Evolutionary conservation across 345 rosid species (phyloP).

Genomic region (Eucalyptus curtisii): DNA sequence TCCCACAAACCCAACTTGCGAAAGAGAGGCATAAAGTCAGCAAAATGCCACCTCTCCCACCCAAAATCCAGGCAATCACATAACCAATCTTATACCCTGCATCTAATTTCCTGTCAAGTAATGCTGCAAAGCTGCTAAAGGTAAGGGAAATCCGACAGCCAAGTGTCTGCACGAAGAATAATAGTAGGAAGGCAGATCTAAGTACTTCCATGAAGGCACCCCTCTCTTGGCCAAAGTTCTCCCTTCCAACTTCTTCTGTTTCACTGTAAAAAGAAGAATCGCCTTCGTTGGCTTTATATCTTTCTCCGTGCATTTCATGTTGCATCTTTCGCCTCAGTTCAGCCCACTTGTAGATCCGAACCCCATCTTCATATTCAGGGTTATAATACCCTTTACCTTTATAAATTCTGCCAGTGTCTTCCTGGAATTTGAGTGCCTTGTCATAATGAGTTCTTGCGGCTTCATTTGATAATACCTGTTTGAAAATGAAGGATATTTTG

Average conservation of each 20-base stretch:
- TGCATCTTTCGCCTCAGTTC: conserved; percentile 41
- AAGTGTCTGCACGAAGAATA: conserved; percentile 41
- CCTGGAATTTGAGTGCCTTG: conserved; percentile 28
- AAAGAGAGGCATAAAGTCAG: conserved; percentile 60
- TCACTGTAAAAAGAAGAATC: conserved; percentile 7
- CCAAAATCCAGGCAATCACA: conserved; percentile 61
- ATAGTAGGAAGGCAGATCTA: conserved; percentile 39
- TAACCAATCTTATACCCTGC: conserved; percentile 79
- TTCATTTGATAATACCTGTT: conserved; percentile 73
- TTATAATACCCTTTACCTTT: conserved; percentile 14
- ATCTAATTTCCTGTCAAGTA: conserved; percentile 63
- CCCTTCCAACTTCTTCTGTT: conserved; percentile 23
- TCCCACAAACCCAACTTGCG: conserved; percentile 85
- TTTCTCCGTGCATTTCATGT: conserved; percentile 26
- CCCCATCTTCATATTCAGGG: conserved; percentile 34
- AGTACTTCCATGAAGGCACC: conserved; percentile 50
- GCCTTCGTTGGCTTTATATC: conserved; percentile 6
- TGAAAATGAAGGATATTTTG: neutral
- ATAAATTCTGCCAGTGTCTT: conserved; percentile 16
- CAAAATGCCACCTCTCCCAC: conserved; percentile 65
- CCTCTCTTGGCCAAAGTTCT: conserved; percentile 22
- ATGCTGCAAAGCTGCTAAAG: conserved; percentile 47
- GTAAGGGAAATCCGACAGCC: conserved; percentile 57
- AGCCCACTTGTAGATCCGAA: conserved; percentile 46
- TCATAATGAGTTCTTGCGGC: conserved; percentile 54